Evolutionary conservation across 495 filamentous ascomycete genomes (phyloP), one percentile per base, ranked within the genome.

Genomic region (Podospora conica): DNA sequence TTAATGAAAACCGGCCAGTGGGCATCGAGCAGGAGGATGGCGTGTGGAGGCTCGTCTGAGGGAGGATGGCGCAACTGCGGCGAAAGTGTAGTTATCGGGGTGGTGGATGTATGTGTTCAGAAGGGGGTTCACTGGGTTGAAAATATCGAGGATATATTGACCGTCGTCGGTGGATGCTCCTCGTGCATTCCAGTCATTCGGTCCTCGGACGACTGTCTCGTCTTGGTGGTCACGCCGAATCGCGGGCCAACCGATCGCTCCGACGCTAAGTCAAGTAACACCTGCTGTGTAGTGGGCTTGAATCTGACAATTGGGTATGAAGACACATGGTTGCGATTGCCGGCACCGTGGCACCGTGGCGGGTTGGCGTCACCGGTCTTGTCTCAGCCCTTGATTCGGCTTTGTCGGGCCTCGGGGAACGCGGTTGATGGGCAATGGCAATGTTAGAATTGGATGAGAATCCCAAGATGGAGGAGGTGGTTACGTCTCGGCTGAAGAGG

Each of bases 1-100:
- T 97, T 66, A 91, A 96, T 76, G 91, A 96, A 81, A 84, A 83
- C 58, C 81, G 92, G 68, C 83, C 88, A 61, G 86, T 97, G 18
- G 86, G 84, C 72, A 93, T 97, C 74, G 81, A 81, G 71, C 71
- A 85, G 55, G 78, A 78, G 59, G 84, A 83, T 61, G 90, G 85
- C 1, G 74, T 79, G 40, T 93, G 91, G 89, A 86, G 82, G 66
- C 76, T 95, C 69, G 85, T 89, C 68, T 96, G 81, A 81, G 55
- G 22, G 11, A 10, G 18, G 0, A 27, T 12, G 27, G 48, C 20
- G 9, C 48, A 21, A 25, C 18, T 1, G 8, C 12, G 8, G 9
- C 21, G 53, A 53, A 54, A 3, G 58, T 48, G 40, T 48, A 48
- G 6, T 15, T 48, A 48, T 7, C 40, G 6, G 18, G 18, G 33